phyloP scores from a whole-genome alignment of 2,329 filamentous ascomycete genomes.

The Magnaporthiopsis rhizophila region DNA sequence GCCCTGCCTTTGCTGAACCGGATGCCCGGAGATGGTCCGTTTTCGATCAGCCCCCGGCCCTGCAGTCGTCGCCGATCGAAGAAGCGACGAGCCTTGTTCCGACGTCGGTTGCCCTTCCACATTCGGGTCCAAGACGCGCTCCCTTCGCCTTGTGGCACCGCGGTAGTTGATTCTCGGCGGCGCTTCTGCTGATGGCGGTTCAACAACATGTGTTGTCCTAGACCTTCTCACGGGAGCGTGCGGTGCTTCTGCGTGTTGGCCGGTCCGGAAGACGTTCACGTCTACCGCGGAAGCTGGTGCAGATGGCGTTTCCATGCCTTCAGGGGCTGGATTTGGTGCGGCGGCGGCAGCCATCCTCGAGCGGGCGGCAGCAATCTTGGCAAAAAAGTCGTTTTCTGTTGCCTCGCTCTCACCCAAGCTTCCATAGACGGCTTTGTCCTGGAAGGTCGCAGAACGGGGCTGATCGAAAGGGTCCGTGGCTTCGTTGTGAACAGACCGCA shows the following conservation, averaged over 20 bases:
- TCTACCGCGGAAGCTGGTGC: slow-evolving; percentile 35
- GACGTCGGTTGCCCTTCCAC: slow-evolving; percentile 18
- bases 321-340: slow-evolving; percentile 32
- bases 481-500: slow-evolving; percentile 29
- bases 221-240: slow-evolving; percentile 46
- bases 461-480: slow-evolving; percentile 44
- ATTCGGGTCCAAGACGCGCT: slow-evolving; percentile 30
- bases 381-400: slow-evolving; percentile 47
- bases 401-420: slow-evolving; percentile 33
- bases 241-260: slow-evolving; percentile 33
- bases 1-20: slow-evolving; percentile 40
- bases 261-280: slow-evolving; percentile 23
- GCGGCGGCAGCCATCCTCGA: slow-evolving; percentile 33
- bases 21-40: slow-evolving; percentile 84
- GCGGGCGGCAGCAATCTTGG: slow-evolving; percentile 45
- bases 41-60: slow-evolving; percentile 60
- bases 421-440: slow-evolving; percentile 30
- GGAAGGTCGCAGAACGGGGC: slow-evolving; percentile 30
- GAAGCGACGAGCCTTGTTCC: slow-evolving; percentile 29
- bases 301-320: slow-evolving; percentile 58
- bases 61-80: slow-evolving; percentile 30
- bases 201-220: slow-evolving; percentile 43
- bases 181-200: slow-evolving; percentile 44
- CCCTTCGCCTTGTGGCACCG: slow-evolving; percentile 34
- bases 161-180: slow-evolving; percentile 59